Percentiles rank a stretch among this genome's conserved stretches.
phyloP scores from a whole-genome alignment of 768 basidiomycete species.

The Termitomyces sp. region DNA sequence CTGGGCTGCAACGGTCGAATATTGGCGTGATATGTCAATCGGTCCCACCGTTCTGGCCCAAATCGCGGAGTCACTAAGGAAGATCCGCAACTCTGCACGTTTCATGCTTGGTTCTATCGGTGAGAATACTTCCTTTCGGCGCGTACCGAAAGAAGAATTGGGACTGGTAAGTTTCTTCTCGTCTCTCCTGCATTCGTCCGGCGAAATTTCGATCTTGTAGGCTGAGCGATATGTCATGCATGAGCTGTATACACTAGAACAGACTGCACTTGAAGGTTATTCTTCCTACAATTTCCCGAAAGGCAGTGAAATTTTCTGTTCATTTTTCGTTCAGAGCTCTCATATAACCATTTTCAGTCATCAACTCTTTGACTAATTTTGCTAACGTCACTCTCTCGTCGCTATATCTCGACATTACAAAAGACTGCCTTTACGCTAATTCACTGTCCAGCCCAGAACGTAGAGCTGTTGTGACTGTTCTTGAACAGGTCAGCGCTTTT shows the following conservation, averaged over 20 bases:
- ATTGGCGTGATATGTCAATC: slow-evolving; percentile 83
- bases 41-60: slow-evolving; percentile 74
- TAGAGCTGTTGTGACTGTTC: slow-evolving; percentile 59
- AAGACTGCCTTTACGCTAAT: slow-evolving; percentile 85
- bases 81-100: slow-evolving; percentile 79
- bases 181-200: background rate
- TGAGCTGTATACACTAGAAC: slow-evolving; percentile 71
- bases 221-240: slow-evolving; percentile 84
- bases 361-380: slow-evolving; percentile 69
- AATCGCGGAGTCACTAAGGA: slow-evolving; percentile 69
- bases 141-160: slow-evolving; percentile 42
- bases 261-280: slow-evolving; percentile 63
- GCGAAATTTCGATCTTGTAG: slow-evolving; percentile 31
- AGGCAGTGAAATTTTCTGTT: slow-evolving; percentile 40
- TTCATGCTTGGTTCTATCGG: slow-evolving; percentile 83
- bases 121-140: slow-evolving; percentile 27
- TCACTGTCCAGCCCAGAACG: slow-evolving; percentile 44
- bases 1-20: slow-evolving; percentile 91
- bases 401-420: slow-evolving; percentile 87
- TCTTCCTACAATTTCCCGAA: slow-evolving; percentile 71
- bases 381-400: slow-evolving; percentile 82
- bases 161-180: slow-evolving; percentile 48
- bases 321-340: background rate
- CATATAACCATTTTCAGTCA: slow-evolving; percentile 39
- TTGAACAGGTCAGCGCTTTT: slow-evolving; percentile 48